These are phyloP conservation scores for Penicillium waksmanii DNA, from an alignment of 495 filamentous ascomycete species.

Conservation along the genomic window DNA sequence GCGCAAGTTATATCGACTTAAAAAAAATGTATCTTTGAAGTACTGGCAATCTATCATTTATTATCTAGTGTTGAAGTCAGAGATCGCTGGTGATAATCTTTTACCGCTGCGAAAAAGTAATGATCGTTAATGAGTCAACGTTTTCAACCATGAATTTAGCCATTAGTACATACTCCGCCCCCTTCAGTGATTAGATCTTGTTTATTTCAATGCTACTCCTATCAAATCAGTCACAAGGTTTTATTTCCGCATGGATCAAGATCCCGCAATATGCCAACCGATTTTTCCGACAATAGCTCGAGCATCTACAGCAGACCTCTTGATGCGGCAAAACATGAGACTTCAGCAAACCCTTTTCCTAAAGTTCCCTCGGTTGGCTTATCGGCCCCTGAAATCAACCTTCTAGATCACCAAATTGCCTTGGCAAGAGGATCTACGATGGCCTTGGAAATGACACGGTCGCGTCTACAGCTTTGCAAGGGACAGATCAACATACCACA, in stretches of 20 bases:
- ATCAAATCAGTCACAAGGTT: not conserved
- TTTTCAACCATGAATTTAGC: too few relatives aligned
- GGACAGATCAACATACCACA: not conserved
- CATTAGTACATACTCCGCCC: too few relatives aligned
- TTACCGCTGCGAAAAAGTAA: too few relatives aligned
- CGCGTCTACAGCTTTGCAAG: slow-evolving; percentile 14
- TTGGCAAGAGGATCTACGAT: slow-evolving; percentile 9
- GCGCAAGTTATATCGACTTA: too few relatives aligned
- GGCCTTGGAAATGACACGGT: slow-evolving; percentile 16
- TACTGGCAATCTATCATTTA: too few relatives aligned
- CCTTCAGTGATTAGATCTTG: too few relatives aligned
- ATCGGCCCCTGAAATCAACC: not conserved
- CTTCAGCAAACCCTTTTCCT: not conserved
- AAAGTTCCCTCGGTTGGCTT: not conserved
- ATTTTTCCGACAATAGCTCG: not conserved
- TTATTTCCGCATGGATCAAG: not conserved
- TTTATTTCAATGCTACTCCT: not conserved
- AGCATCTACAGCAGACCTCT: not conserved
- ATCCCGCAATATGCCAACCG: not conserved
- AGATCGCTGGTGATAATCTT: too few relatives aligned
- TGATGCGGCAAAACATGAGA: not conserved
- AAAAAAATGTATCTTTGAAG: too few relatives aligned
- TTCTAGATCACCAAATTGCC: slow-evolving; percentile 13
- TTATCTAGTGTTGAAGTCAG: too few relatives aligned
- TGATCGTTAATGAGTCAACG: too few relatives aligned